A percentile compares a stretch with the other conserved stretches of the same genome.
Conservation (phyloP, 2,329 filamentous ascomycete species). For the Calonectria multiphialidica region DNA sequence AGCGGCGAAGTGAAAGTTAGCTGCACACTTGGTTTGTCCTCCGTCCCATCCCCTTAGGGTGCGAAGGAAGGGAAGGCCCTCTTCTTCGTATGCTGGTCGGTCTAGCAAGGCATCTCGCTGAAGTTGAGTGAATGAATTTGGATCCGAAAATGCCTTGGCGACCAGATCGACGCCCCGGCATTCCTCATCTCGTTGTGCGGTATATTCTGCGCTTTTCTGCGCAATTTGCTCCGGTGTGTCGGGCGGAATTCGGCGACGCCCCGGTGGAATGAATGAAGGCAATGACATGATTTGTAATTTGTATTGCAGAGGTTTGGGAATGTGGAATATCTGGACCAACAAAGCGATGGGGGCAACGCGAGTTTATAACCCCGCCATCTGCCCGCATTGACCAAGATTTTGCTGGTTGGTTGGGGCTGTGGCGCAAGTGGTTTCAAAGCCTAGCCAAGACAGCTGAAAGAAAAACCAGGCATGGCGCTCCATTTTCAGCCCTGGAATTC, state of each 20-base stretch:
- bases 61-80: not conserved
- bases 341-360: too few species aligned
- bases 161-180: not conserved
- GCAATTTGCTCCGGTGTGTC: not conserved
- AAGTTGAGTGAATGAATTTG: not conserved
- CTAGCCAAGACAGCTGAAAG: too few species aligned
- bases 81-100: not conserved
- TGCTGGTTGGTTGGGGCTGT: not conserved
- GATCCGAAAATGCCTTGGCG: not conserved
- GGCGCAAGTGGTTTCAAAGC: too few species aligned
- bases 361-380: too few species aligned
- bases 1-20: not conserved
- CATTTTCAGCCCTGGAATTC: too few species aligned
- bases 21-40: not conserved
- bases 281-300: not conserved
- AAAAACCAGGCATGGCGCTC: too few species aligned
- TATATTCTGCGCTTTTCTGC: not conserved
- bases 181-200: not conserved
- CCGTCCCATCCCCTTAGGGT: not conserved
- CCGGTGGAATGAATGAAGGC: too few species aligned
- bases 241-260: not conserved
- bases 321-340: not conserved
- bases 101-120: not conserved
- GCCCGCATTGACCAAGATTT: not conserved
- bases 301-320: too few species aligned